phyloP scores from a whole-genome alignment of 495 filamentous ascomycete species.

The Talaromyces adpressus region DNA sequence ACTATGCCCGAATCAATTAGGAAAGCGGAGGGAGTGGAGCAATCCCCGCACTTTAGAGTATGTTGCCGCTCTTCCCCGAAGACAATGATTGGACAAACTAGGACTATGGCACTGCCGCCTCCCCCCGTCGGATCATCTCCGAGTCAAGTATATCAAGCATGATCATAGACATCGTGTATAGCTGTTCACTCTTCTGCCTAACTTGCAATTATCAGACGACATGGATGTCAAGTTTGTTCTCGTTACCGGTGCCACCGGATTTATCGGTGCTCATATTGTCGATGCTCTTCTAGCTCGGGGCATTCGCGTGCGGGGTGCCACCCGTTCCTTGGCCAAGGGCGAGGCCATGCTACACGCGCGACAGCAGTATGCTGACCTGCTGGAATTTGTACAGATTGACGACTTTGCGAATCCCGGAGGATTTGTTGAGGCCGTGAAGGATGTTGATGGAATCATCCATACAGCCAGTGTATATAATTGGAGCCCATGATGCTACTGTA shows the following conservation, averaged over 20 bases:
- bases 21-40: background rate
- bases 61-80: background rate
- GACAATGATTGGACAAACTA: background rate
- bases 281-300: slow-evolving; percentile 13
- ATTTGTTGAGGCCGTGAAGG: background rate
- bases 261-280: slow-evolving; percentile 4
- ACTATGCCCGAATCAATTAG: background rate
- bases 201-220: background rate
- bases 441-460: slow-evolving; percentile 4
- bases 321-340: background rate
- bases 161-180: background rate
- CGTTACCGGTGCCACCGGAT: slow-evolving; percentile 2
- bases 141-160: background rate
- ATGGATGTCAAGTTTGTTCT: slow-evolving; percentile 11
- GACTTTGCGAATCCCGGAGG: background rate
- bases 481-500: too few relatives aligned
- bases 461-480: slow-evolving; percentile 1
- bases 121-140: slow-evolving; percentile 1
- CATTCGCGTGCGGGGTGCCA: slow-evolving; percentile 12
- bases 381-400: background rate
- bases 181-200: background rate
- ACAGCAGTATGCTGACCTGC: background rate
- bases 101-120: background rate
- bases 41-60: background rate
- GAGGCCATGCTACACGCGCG: background rate